Conservation (phyloP, 202 grass and related monocot genomes). For the Setaria italica region DNA sequence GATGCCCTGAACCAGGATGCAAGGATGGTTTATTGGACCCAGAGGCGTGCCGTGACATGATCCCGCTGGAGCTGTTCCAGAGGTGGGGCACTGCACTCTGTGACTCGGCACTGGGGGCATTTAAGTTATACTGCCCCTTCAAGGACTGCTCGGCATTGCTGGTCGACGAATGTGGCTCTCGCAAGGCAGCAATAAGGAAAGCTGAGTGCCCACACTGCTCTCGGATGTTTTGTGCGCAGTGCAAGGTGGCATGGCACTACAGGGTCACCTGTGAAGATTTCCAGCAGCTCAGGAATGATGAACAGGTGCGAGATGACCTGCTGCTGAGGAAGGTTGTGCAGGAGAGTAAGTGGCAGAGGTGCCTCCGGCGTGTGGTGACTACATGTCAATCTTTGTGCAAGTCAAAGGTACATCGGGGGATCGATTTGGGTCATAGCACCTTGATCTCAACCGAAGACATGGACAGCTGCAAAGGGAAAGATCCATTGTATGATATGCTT, state of each 20-base stretch:
- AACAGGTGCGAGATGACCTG: background rate
- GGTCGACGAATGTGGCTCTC: conserved; percentile 19
- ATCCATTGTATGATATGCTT: conserved; percentile 6
- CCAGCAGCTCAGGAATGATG: background rate
- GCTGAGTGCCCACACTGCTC: conserved; percentile 67
- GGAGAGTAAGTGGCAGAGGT: background rate
- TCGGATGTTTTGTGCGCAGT: conserved; percentile 65
- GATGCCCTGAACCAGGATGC: conserved; percentile 63
- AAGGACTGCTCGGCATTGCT: conserved; percentile 71
- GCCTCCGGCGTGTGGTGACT: background rate
- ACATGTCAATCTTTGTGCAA: background rate
- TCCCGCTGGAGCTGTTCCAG: conserved; percentile 48
- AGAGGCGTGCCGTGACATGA: conserved; percentile 44
- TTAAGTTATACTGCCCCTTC: conserved; percentile 79
- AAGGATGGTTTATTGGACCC: conserved; percentile 43
- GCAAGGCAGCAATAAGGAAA: conserved; percentile 28
- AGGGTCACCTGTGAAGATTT: background rate
- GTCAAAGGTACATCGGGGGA: background rate
- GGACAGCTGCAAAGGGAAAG: conserved; percentile 50
- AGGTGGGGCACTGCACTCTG: conserved; percentile 59
- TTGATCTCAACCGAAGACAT: conserved; percentile 18
- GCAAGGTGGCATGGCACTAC: conserved; percentile 31
- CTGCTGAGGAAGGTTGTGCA: background rate
- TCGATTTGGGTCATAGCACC: background rate
- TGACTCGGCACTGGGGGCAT: conserved; percentile 45